Conservation (phyloP, 257 asterid species). For the Primulina tabacum region DNA sequence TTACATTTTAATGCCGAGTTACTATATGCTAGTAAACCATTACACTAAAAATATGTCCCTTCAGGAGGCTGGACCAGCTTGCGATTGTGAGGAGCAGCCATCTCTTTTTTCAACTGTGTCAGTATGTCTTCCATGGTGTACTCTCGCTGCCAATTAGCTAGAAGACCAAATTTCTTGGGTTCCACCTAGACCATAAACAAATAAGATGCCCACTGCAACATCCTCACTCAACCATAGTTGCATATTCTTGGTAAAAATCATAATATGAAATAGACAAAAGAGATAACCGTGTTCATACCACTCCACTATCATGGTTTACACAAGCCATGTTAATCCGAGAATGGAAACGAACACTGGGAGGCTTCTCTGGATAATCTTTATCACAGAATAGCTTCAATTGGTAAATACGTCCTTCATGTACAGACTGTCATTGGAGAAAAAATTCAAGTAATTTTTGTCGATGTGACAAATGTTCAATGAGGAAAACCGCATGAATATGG, state of each 20-base stretch:
- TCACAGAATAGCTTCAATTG: slow-evolving; percentile 87
- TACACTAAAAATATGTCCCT: slow-evolving; percentile 72
- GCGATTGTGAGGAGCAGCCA: slow-evolving; percentile 65
- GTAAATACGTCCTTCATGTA: slow-evolving; percentile 87
- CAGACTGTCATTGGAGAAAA: slow-evolving; percentile 48
- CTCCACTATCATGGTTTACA: slow-evolving; percentile 77
- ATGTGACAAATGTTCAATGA: background rate
- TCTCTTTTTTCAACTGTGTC: slow-evolving; percentile 62
- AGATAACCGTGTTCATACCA: slow-evolving; percentile 40
- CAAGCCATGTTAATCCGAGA: slow-evolving; percentile 81
- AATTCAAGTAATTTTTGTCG: background rate
- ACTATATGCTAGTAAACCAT: slow-evolving; percentile 25
- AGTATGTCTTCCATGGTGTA: slow-evolving; percentile 68
- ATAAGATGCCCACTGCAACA: too few relatives aligned
- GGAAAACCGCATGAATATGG: background rate
- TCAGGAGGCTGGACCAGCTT: slow-evolving; percentile 83
- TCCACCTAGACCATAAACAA: slow-evolving; percentile 52
- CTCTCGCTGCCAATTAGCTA: slow-evolving; percentile 81
- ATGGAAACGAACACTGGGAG: slow-evolving; percentile 81
- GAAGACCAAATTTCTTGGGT: slow-evolving; percentile 60
- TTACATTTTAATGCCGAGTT: slow-evolving; percentile 20
- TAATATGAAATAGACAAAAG: slow-evolving; percentile 10
- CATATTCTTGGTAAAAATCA: background rate
- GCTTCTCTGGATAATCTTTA: slow-evolving; percentile 96
- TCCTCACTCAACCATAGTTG: background rate